Evolutionary conservation across 768 basidiomycete species (phyloP).

Genomic region (Punctularia strigosozonata): DNA sequence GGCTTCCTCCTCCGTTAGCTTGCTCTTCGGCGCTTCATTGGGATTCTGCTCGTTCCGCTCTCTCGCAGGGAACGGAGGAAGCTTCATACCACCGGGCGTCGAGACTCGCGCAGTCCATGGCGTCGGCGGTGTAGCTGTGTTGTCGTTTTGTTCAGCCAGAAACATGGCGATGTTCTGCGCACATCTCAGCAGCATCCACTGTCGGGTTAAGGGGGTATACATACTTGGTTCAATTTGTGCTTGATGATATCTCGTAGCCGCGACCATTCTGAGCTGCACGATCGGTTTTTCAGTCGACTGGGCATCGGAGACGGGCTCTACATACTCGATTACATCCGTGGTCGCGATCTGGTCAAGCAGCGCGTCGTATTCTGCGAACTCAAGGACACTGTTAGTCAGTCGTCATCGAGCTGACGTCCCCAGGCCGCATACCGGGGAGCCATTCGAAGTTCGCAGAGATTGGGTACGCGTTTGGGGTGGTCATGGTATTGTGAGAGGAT

Average conservation of each 20-base stretch:
- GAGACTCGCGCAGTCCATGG: constrained; percentile 26
- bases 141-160: constrained; percentile 16
- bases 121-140: constrained; percentile 24
- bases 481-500: no score
- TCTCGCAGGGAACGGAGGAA: constrained; percentile 65
- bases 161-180: constrained; percentile 21
- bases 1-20: constrained; percentile 53
- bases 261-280: constrained; percentile 54
- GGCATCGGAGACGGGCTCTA: constrained; percentile 8
- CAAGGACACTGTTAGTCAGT: constrained; percentile 6
- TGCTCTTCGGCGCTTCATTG: constrained; percentile 41
- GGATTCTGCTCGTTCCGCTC: constrained; percentile 35
- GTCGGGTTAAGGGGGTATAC: constrained; percentile 5
- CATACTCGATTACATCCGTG: constrained; percentile 54
- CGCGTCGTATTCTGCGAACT: constrained; percentile 40
- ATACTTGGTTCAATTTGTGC: constrained; percentile 55
- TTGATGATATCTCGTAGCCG: constrained; percentile 63
- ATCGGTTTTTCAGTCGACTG: constrained; percentile 2
- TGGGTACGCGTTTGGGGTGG: not conserved
- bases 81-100: constrained; percentile 46
- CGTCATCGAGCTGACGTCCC: not conserved
- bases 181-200: not conserved
- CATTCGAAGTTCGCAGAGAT: constrained; percentile 27
- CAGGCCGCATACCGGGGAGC: constrained; percentile 32
- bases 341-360: constrained; percentile 51